Conservation (phyloP, 2,329 filamentous ascomycete genomes). For the Colletotrichum destructivum region DNA sequence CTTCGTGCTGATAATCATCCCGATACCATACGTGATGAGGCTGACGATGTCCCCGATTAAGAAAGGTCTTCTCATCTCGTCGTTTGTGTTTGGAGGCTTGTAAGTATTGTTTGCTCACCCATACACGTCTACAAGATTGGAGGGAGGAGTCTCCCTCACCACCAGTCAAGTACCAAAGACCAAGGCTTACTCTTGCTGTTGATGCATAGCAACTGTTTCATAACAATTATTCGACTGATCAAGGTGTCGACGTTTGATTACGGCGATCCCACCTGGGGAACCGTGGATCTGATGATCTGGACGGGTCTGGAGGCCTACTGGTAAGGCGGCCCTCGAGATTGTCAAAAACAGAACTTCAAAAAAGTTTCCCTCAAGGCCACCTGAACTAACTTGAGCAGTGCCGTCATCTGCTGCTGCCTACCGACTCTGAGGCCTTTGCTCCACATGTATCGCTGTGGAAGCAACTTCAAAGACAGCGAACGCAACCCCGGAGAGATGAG, state of each 20-base stretch:
- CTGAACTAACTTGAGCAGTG: neutral
- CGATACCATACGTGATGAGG: conserved; percentile 18
- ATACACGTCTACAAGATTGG: rapidly evolving
- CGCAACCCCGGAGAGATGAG: neutral
- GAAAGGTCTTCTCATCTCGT: conserved; percentile 1
- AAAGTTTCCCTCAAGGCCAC: too few relatives aligned
- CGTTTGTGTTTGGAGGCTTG: conserved; percentile 19
- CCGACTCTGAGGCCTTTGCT: conserved; percentile 14
- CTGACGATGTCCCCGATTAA: conserved; percentile 6
- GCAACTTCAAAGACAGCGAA: neutral
- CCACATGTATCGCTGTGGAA: conserved; percentile 3
- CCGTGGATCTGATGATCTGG: conserved; percentile 39
- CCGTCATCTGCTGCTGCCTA: conserved; percentile 13
- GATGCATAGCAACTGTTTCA: conserved; percentile 32
- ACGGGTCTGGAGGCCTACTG: conserved; percentile 36
- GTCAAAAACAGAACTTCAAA: rapidly evolving
- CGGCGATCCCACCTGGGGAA: conserved; percentile 37
- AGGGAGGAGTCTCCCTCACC: rapidly evolving
- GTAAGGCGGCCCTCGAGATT: neutral
- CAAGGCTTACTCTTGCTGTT: neutral
- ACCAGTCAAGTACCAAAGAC: neutral
- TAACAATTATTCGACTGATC: conserved; percentile 33
- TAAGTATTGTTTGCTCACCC: neutral
- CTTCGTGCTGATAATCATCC: conserved; percentile 12
- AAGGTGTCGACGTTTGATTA: conserved; percentile 33